Evolutionary conservation across 1,284 basidiomycete species (phyloP).

Genomic region (Ustilago sp.): DNA sequence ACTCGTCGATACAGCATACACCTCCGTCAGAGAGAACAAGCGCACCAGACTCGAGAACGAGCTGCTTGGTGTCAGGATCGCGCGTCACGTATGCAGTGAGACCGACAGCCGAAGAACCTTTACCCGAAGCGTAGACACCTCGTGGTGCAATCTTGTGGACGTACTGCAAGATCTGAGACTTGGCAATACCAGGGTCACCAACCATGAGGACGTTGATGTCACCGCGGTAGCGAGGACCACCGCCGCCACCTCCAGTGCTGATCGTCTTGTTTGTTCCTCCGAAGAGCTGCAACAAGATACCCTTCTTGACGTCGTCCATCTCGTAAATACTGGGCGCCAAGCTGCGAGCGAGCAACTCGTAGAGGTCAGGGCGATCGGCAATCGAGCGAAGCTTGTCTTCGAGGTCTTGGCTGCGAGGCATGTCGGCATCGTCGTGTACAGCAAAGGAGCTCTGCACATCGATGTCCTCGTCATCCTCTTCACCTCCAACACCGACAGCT

Average conservation of each 20-base stretch:
- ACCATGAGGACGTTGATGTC: constrained; percentile 98
- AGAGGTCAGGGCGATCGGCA: constrained; percentile 82
- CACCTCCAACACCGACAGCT: constrained; percentile 85
- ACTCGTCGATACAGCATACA: constrained; percentile 99
- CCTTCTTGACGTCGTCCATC: constrained; percentile 99
- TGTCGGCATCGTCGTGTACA: constrained; percentile 31
- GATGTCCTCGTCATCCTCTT: constrained; percentile 72
- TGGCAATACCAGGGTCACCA: constrained; percentile 97
- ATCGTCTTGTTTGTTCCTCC: constrained; percentile 98
- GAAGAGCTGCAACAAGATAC: constrained; percentile 93
- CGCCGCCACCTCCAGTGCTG: constrained; percentile 88
- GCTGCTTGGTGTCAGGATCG: constrained; percentile 96
- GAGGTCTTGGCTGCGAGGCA: constrained; percentile 70
- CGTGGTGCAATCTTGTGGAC: constrained; percentile 98
- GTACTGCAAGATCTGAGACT: constrained; percentile 89
- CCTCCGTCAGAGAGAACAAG: constrained; percentile 96
- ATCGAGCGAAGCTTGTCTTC: constrained; percentile 78
- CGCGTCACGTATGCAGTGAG: constrained; percentile 97
- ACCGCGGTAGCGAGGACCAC: constrained; percentile 93
- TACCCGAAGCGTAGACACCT: constrained; percentile 86
- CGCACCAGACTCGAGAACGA: constrained; percentile 96
- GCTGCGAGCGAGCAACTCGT: constrained; percentile 85
- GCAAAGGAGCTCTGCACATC: constrained; percentile 41
- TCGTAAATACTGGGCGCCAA: constrained; percentile 96
- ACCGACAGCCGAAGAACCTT: constrained; percentile 97